Base-by-base conservation (phyloP, 176 grass and related monocot species). In the Rhynchospora breviuscula region DNA sequence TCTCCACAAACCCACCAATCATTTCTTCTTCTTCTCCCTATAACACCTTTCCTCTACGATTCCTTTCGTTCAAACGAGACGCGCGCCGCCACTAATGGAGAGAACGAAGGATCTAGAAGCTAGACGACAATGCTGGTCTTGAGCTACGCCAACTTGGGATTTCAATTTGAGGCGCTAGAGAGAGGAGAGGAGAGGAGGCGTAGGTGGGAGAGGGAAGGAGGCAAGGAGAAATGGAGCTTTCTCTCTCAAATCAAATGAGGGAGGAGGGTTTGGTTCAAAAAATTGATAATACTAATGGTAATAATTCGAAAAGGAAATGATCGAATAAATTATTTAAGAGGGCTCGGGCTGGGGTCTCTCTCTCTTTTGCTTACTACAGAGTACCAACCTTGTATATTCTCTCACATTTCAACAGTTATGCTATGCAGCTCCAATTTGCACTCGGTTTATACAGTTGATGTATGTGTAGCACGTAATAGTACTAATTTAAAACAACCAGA, bases 201-300 rank as follows among this genome's bases (percentile, higher is more conserved):
- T n/a, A 3, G 49, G 19, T 63, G 85, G 25, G 79, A 64, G 21
- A 69, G 40, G 46, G 76, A 73, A 85, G 82, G 68, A 78, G 73
- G 87, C 54, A 86, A 87, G 87, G 84, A 90, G 87, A 85, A 93
- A 97, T 83, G 91, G 89, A 91, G 94, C 91, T 93, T 74, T 89
- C 91, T 82, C 33, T 47, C 33, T 47, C 21, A 6, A 56, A n/a
- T 47, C 21, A 6, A 56, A n/a, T 8, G 47, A 58, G 69, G 15
- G 79, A 82, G 81, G 84, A 86, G 60, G 94, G 85, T 54, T 65
- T 79, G 89, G 62, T 84, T 91, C 60, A 91, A 92, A 92, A 83
- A 71, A 71, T 64, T 40, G 43, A 52, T 49, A 84, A 59, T 59
- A 44, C 4, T 40, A 60, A 62, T 53, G 22, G 46, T 76, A 64